phyloP scores from a whole-genome alignment of 1,284 basidiomycete species.

The Acaromyces ingoldii region DNA sequence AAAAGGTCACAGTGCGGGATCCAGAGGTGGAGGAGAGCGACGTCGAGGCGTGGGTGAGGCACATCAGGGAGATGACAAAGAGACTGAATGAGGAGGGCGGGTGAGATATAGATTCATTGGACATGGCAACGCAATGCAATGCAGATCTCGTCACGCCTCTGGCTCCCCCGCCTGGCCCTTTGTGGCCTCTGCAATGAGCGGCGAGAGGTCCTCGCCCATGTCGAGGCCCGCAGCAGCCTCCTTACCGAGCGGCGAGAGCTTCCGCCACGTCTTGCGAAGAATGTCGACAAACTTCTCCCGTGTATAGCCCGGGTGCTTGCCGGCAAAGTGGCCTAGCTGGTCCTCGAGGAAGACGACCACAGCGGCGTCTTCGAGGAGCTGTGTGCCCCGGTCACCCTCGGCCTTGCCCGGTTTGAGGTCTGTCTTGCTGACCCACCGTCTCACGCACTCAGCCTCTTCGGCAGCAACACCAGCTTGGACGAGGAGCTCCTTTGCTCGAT shows the following conservation, averaged over 20 bases:
- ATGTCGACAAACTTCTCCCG: constrained; percentile 45
- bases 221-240: constrained; percentile 41
- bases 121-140: no score
- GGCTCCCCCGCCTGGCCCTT: no score
- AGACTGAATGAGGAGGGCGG: no score
- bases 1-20: no score
- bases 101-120: no score
- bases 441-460: constrained; percentile 24
- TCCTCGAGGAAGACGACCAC: constrained; percentile 44
- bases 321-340: constrained; percentile 36
- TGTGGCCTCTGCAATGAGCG: constrained; percentile 21
- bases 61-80: no score
- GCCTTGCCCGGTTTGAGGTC: constrained; percentile 35
- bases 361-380: constrained; percentile 45
- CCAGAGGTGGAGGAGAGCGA: no score
- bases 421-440: constrained; percentile 43
- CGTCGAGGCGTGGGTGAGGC: no score
- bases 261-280: constrained; percentile 44
- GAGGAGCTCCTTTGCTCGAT: constrained; percentile 31
- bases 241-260: constrained; percentile 34
- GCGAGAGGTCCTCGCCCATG: constrained; percentile 34
- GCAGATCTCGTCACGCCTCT: no score
- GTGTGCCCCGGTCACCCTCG: constrained; percentile 29
- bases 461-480: constrained; percentile 21
- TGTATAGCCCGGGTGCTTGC: constrained; percentile 29